Evolutionary conservation across 306 rosid genomes (phyloP), one percentile per base, ranked within the genome.

Genomic region (Vigna mungo): DNA sequence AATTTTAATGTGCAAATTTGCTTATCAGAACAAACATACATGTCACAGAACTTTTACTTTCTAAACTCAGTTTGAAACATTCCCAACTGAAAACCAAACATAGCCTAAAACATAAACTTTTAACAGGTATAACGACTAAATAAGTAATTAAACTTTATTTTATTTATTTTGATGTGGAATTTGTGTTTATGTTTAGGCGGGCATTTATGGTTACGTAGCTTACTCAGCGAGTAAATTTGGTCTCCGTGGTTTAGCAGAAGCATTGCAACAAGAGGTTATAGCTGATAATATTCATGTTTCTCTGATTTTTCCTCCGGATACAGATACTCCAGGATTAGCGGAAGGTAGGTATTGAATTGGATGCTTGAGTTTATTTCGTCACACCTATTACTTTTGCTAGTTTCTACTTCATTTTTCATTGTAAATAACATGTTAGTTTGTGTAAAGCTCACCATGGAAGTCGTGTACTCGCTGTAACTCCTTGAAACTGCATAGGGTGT

Each of bases 221-320:
- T 95, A 95, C 81, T 89, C 97, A 0, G 96, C 97, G 11, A 92
- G 92, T 82, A 95, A 92, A 77, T 92, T 95, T 83, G 98, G 90
- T 44, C 95, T 94, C 9, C 87, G 95, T 52, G 98, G 98, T 74
- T 84, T 94, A 71, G 98, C 95, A 6, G 96, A 92, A 74, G 86
- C 98, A 13, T 80, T 95, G 80, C 98, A 95, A 47, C 98, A 95
- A n/a, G 98, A 92, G 80, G 85, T 95, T 68, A 89, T 95, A 32
- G 89, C 69, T 2, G 90, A 92, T 61, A 81, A 90, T 66, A 95
- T 95, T 83, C 94, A 90, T 37, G 79, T 95, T 58, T 95, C 97
- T 65, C 84, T 95, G 16, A 85, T 95, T 53, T 92, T 89, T 69
- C 98, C 98, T 72, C 98, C 98, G 0, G 98, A 92, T 65, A 95